Percentiles rank a stretch among this genome's conserved stretches.
phyloP scores from a whole-genome alignment of 2,329 filamentous ascomycete genomes.

The Juglanconis sp. region DNA sequence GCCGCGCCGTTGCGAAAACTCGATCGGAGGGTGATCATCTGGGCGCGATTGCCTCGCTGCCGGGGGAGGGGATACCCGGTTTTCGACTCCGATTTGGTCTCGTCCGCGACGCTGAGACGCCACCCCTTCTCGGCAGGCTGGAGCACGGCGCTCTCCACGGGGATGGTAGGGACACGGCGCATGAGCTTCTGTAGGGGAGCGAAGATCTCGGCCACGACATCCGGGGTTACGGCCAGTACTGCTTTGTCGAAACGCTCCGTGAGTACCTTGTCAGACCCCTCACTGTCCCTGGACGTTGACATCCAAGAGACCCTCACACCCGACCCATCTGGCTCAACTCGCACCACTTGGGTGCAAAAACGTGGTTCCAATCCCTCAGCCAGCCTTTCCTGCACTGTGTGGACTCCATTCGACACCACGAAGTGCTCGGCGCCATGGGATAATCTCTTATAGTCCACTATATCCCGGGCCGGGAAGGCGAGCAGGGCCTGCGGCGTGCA shows the following conservation, averaged over 20 bases:
- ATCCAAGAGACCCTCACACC: background rate
- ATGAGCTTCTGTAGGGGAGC: background rate
- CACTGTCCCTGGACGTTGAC: background rate
- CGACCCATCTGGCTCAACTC: background rate
- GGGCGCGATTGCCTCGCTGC: background rate
- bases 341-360: background rate
- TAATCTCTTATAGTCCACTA: background rate
- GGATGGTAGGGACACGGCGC: background rate
- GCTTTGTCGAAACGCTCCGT: background rate
- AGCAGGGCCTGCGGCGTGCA: background rate
- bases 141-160: background rate
- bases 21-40: background rate
- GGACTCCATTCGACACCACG: background rate
- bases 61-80: too few relatives aligned
- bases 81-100: background rate
- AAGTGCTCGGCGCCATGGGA: background rate
- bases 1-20: background rate
- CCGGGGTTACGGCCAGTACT: background rate
- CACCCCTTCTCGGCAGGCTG: background rate
- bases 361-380: background rate
- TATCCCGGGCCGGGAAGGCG: background rate
- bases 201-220: background rate
- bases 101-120: background rate
- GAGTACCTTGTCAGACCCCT: background rate
- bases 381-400: background rate